Evolutionary conservation across 768 basidiomycete genomes (phyloP).

Genomic region (Rossbeevera mucosa): DNA sequence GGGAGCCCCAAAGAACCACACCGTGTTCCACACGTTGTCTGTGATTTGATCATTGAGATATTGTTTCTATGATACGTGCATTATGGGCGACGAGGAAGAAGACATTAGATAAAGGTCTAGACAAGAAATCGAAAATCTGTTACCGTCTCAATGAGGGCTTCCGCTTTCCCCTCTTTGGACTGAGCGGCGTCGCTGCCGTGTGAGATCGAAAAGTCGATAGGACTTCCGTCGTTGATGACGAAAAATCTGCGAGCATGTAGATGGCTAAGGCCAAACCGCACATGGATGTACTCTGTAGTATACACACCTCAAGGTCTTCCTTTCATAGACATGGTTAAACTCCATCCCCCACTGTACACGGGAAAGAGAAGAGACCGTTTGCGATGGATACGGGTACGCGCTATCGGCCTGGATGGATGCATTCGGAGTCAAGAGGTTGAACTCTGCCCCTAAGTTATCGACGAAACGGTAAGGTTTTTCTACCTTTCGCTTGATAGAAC

Average conservation of each 20-base stretch:
- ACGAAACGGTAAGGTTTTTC: background rate
- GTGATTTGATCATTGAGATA: slow-evolving; percentile 1
- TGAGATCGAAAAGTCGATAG: slow-evolving; percentile 2
- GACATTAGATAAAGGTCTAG: background rate
- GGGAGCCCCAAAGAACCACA: background rate
- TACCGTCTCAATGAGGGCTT: background rate
- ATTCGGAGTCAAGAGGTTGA: slow-evolving; percentile 1
- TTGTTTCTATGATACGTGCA: background rate
- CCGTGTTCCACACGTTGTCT: slow-evolving; percentile 3
- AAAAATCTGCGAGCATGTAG: background rate
- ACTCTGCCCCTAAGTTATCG: slow-evolving; percentile 3
- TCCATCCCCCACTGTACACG: background rate
- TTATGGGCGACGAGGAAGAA: background rate
- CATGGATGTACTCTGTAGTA: background rate
- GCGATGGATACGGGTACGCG: background rate
- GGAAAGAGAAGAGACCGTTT: background rate
- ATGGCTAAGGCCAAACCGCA: background rate
- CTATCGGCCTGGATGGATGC: background rate
- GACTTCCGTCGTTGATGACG: slow-evolving; percentile 3
- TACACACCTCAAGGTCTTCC: slow-evolving; percentile 2
- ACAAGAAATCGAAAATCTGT: background rate
- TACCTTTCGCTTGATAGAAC: background rate
- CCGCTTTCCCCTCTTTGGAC: background rate
- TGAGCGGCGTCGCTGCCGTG: background rate
- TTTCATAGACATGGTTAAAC: background rate